Percentiles rank a stretch among this genome's conserved stretches.
phyloP scores from a whole-genome alignment of 768 basidiomycete genomes.

The Suillus sp. region DNA sequence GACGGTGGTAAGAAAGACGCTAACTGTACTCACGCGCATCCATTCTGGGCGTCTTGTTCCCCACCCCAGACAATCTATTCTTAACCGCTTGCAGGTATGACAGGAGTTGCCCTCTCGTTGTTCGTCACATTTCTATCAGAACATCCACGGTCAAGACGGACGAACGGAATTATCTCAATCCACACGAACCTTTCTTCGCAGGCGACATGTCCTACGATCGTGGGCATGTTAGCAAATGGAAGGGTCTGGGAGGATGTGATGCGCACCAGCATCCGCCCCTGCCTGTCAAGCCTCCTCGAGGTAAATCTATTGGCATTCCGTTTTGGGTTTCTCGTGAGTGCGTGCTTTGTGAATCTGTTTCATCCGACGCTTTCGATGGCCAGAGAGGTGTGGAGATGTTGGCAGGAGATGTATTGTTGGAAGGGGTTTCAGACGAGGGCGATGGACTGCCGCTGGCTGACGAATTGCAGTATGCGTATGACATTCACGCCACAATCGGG shows the following conservation, averaged over 20 bases:
- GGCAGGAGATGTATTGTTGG: conserved; percentile 49
- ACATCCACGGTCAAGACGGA: conserved; percentile 2
- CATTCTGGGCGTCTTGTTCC: conserved; percentile 84
- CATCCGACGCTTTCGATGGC: conserved; percentile 39
- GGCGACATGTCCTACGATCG: conserved; percentile 70
- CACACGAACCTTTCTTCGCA: conserved; percentile 72
- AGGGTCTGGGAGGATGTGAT: conserved; percentile 10
- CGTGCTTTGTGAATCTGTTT: conserved; percentile 26
- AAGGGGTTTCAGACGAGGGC: conserved; percentile 46
- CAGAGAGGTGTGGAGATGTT: conserved; percentile 39
- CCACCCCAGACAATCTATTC: conserved; percentile 85
- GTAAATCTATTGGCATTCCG: conserved; percentile 50
- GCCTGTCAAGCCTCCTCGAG: conserved; percentile 54
- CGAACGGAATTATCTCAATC: background rate
- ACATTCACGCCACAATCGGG: conserved; percentile 39
- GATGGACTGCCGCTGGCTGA: conserved; percentile 51
- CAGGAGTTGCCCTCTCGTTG: conserved; percentile 80
- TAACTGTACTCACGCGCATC: conserved; percentile 66
- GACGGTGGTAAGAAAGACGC: conserved; percentile 13
- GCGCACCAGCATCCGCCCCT: conserved; percentile 83
- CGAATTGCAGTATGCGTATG: conserved; percentile 49
- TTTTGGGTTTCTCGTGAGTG: conserved; percentile 45
- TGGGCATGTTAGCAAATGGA: conserved; percentile 11
- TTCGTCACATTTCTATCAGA: conserved; percentile 82
- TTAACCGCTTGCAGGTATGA: conserved; percentile 77